A percentile compares a stretch with the other conserved stretches of the same genome.
Conservation (phyloP, 306 rosid genomes). For the Biancaea sappan region DNA sequence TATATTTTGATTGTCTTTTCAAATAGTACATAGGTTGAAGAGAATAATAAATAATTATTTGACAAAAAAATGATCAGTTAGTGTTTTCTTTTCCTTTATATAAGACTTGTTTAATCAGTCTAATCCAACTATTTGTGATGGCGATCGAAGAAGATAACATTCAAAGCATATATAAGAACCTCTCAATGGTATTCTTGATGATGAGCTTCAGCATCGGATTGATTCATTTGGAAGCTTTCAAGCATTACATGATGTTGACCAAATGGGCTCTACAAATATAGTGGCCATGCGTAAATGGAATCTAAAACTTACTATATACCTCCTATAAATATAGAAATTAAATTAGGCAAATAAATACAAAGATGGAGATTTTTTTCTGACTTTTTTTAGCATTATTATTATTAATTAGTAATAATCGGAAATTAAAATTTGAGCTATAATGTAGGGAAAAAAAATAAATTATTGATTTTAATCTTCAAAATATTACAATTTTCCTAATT, state of each 20-base stretch:
- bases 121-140: constrained; percentile 42
- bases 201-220: constrained; percentile 2
- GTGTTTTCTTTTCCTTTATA: constrained; percentile 6
- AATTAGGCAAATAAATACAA: constrained; percentile 22
- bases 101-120: constrained; percentile 30
- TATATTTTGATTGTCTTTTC: constrained; percentile 25
- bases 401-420: no score
- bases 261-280: neutral
- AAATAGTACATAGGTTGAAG: neutral
- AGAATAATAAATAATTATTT: neutral
- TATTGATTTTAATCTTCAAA: no score
- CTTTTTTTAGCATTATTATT: no score
- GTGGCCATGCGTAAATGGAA: neutral
- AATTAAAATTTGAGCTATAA: no score
- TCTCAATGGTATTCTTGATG: neutral
- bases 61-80: neutral
- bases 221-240: constrained; percentile 28
- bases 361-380: neutral
- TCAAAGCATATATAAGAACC: constrained; percentile 24
- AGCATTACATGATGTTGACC: constrained; percentile 24
- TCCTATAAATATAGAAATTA: neutral
- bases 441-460: no score
- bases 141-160: constrained; percentile 31
- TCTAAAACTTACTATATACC: neutral
- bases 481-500: no score